phyloP scores from a whole-genome alignment of 768 basidiomycete species.

The Rhizopogon roseolus region DNA sequence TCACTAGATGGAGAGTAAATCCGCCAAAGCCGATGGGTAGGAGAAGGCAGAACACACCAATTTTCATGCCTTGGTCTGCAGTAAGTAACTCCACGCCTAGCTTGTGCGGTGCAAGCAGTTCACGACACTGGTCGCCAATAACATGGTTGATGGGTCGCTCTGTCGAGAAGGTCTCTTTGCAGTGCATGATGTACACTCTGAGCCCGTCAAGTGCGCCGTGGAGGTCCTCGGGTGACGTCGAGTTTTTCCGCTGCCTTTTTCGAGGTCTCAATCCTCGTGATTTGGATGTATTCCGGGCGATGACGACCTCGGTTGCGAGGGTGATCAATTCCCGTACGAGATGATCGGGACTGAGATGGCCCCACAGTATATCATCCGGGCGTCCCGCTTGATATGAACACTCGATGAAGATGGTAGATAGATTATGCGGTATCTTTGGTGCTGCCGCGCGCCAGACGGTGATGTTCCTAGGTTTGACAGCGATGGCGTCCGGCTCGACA shows the following conservation, averaged over 20 bases:
- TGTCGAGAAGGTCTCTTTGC: conserved; percentile 67
- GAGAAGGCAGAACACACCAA: conserved; percentile 47
- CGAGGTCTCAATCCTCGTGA: conserved; percentile 13
- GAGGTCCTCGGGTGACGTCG: conserved; percentile 38
- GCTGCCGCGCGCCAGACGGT: conserved; percentile 84
- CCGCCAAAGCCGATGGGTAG: not conserved
- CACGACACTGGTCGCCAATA: conserved; percentile 70
- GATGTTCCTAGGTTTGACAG: conserved; percentile 53
- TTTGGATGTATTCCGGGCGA: conserved; percentile 33
- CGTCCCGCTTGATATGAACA: conserved; percentile 85
- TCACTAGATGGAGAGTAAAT: conserved; percentile 22
- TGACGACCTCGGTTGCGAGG: conserved; percentile 66
- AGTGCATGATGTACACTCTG: conserved; percentile 78
- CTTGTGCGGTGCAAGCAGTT: conserved; percentile 51
- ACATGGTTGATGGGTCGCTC: conserved; percentile 54
- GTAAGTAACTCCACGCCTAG: conserved; percentile 70
- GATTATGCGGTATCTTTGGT: conserved; percentile 58
- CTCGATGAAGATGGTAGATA: conserved; percentile 89
- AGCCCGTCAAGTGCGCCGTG: conserved; percentile 53
- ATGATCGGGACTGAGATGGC: conserved; percentile 82
- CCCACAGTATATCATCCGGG: conserved; percentile 64
- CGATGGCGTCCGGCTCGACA: conserved; percentile 80
- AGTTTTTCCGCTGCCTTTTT: conserved; percentile 34
- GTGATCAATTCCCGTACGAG: conserved; percentile 67
- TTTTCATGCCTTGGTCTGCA: conserved; percentile 76